These are phyloP conservation scores for Saccharomycopsis sp. DNA, from an alignment of 805 yeast genomes.

Conservation along the genomic window DNA sequence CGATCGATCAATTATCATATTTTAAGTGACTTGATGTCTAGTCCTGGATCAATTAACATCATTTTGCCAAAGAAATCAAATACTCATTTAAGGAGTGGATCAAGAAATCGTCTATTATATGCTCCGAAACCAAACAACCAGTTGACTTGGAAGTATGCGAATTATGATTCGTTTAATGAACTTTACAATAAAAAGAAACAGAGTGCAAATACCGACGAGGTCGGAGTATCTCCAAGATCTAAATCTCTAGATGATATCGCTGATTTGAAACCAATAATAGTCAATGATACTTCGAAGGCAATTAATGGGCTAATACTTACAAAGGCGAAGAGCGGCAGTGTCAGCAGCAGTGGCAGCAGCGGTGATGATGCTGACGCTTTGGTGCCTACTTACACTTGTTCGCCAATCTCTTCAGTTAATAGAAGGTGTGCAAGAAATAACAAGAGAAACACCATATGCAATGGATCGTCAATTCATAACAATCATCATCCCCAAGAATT, in stretches of 20 bases:
- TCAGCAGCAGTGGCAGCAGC: too few species aligned
- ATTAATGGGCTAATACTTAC: constrained; percentile 6
- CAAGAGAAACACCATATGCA: background rate
- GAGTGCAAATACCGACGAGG: constrained; percentile 1
- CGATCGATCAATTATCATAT: too few species aligned
- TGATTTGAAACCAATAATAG: constrained; percentile 4
- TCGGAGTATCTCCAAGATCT: constrained; percentile 1
- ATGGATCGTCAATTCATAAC: background rate
- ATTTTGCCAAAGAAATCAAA: background rate
- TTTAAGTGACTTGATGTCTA: background rate
- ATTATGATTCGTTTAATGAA: constrained; percentile 1
- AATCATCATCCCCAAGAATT: background rate
- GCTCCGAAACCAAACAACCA: constrained; percentile 10
- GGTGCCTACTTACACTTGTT: background rate
- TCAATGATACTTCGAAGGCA: constrained; percentile 7
- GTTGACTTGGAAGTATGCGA: constrained; percentile 6
- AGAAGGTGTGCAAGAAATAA: background rate
- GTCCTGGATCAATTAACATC: background rate
- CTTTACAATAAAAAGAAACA: background rate
- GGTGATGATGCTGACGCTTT: too few species aligned
- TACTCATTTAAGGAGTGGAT: constrained; percentile 9
- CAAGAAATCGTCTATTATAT: background rate
- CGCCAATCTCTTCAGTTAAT: background rate
- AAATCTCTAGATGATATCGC: background rate
- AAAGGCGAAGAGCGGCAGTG: background rate